Evolutionary conservation across 768 basidiomycete genomes (phyloP).

Genomic region (Floccularia luteovirens): DNA sequence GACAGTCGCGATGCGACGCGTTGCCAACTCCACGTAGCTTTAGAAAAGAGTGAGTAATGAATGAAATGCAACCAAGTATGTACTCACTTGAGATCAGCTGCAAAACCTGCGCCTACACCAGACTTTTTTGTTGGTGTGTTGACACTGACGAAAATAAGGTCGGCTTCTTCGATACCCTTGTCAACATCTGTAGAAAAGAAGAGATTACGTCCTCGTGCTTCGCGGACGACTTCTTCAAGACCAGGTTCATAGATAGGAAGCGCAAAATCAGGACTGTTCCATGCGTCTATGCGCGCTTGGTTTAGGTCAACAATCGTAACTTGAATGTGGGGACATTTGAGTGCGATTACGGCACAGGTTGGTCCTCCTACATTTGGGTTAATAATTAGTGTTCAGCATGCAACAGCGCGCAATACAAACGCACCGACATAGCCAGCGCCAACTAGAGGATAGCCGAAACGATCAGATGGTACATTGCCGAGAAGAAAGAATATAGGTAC

Average conservation of each 20-base stretch:
- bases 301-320: slow-evolving; percentile 99
- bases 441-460: slow-evolving; percentile 33
- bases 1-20: slow-evolving; percentile 90
- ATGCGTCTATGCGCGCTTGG: slow-evolving; percentile 88
- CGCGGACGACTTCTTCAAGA: slow-evolving; percentile 82
- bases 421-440: slow-evolving; percentile 92
- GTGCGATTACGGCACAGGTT: slow-evolving; percentile 90
- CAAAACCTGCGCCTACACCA: slow-evolving; percentile 96
- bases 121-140: slow-evolving; percentile 99
- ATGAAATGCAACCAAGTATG: slow-evolving; percentile 9
- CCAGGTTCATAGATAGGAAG: slow-evolving; percentile 99
- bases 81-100: slow-evolving; percentile 94
- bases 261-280: slow-evolving; percentile 82
- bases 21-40: slow-evolving; percentile 96
- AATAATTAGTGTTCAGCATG: slow-evolving; percentile 8
- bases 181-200: slow-evolving; percentile 97
- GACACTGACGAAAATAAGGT: slow-evolving; percentile 97
- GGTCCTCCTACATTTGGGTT: slow-evolving; percentile 72
- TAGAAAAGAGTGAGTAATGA: slow-evolving; percentile 4
- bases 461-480: slow-evolving; percentile 9
- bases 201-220: slow-evolving; percentile 87
- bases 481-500: not conserved
- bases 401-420: slow-evolving; percentile 12
- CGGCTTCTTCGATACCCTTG: slow-evolving; percentile 87
- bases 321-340: slow-evolving; percentile 85